A percentile compares a stretch with the other conserved stretches of the same genome.
These are phyloP conservation scores for Stereocaulon alpinum DNA, from an alignment of 495 filamentous ascomycete species.

Conservation along the genomic window DNA sequence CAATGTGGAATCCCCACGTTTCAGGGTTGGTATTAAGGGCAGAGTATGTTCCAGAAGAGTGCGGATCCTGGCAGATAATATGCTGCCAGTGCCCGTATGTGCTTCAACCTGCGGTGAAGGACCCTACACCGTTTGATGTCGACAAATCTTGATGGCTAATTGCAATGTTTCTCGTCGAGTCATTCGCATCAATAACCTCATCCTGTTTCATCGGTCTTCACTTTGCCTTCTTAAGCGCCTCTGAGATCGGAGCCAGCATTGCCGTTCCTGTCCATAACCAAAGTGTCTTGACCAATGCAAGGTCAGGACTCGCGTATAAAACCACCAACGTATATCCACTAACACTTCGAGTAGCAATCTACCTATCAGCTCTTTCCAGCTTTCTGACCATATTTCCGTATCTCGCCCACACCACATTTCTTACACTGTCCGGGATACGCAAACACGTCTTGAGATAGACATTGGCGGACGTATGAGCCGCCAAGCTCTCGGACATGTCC, in stretches of 20 bases:
- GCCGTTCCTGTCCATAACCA: neutral
- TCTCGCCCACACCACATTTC: neutral
- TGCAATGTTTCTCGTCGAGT: neutral
- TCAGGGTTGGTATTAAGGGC: neutral
- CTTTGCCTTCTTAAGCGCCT: neutral
- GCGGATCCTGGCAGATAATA: neutral
- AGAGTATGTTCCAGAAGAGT: neutral
- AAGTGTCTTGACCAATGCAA: neutral
- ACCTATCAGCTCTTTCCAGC: neutral
- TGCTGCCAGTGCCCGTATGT: neutral
- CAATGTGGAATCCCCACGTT: neutral
- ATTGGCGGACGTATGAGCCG: neutral
- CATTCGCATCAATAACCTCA: neutral
- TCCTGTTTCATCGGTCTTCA: neutral
- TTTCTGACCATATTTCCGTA: too few relatives aligned
- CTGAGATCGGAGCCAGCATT: neutral
- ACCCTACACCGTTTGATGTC: too few relatives aligned
- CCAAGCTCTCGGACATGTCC: too few relatives aligned
- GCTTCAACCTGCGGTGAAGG: too few relatives aligned
- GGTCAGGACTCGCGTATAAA: neutral
- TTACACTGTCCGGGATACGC: neutral
- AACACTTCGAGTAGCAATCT: neutral
- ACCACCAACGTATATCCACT: neutral
- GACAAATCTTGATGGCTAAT: neutral
- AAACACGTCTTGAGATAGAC: neutral